Evolutionary conservation across 148 eudicot species (phyloP), one percentile per base, ranked within the genome.

Genomic region (Chenopodium berlandieri): DNA sequence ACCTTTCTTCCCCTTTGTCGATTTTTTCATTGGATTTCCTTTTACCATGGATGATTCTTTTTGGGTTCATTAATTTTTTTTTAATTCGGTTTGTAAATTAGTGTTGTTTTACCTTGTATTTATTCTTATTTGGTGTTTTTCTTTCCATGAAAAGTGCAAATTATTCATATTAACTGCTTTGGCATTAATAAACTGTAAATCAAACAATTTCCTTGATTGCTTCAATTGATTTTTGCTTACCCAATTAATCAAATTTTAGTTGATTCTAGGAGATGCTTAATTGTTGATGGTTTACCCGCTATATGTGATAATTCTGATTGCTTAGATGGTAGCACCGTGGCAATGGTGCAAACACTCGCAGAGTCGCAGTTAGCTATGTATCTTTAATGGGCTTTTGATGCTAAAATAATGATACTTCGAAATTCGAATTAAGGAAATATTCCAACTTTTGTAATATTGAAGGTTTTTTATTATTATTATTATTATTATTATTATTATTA

Each of bases 1-100:
- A 47, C 46, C 73, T 82, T 64, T 82, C 54, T 71, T 69, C 46
- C 25, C 12, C 30, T 37, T 40, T 56, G 19, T 81, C 25, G 5
- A 25, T 32, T 30, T 10, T 23, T 30, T 47, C 25, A 48, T 66
- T 34, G 27, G 34, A 63, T 79, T 32, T 70, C 67, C 75, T 69
- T 73, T 32, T 40, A 62, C 27, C 14, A 63, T 13, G 50, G 47
- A 64, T 73, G 32, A 25, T 73, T 73, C 14, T 54, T 79, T 34
- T 40, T 40, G 44, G 34, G 16, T 40, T 40, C 44, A 20, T 8
- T 40, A 20, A 2, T 68, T 2, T 30, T 25, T 25, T 67, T 67
- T 27, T 1, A 14, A 31, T 71, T 40, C 14, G 23, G 14, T 30
- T 25, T 22, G 17, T 67, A 30, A 4, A 67, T 6, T 62, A 62